A percentile compares a stretch with the other conserved stretches of the same genome.
phyloP scores from a whole-genome alignment of 495 filamentous ascomycete genomes.

The Collariella sp. region DNA sequence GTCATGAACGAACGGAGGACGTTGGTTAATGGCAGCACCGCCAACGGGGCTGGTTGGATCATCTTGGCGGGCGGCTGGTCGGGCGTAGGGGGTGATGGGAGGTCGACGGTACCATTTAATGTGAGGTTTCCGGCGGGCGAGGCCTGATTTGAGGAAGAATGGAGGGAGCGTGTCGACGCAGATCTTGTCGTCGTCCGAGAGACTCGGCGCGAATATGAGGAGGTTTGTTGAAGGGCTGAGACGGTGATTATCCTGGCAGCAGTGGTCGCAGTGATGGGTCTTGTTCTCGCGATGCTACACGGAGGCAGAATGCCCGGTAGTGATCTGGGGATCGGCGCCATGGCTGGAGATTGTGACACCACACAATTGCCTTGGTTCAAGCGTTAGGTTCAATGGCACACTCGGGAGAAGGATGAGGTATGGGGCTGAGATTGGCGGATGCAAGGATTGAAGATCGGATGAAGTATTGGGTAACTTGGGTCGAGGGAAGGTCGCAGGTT shows the following conservation, averaged over 20 bases:
- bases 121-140: conserved; percentile 27
- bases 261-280: not conserved
- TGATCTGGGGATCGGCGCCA: conserved; percentile 5
- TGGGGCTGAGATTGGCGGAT: no score
- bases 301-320: conserved; percentile 5
- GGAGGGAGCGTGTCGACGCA: conserved; percentile 24
- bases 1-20: conserved; percentile 74
- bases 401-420: not conserved
- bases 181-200: not conserved
- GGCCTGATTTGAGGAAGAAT: conserved; percentile 34
- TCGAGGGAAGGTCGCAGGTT: no score
- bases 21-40: conserved; percentile 61
- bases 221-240: not conserved
- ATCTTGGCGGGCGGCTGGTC: conserved; percentile 18
- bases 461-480: no score
- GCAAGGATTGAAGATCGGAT: no score
- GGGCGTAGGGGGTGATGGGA: conserved; percentile 8
- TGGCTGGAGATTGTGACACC: not conserved
- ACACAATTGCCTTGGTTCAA: not conserved
- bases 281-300: not conserved
- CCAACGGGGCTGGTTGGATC: conserved; percentile 45
- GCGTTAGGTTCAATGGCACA: not conserved
- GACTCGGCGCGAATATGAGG: not conserved
- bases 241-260: not conserved
- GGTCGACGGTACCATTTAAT: conserved; percentile 14